A percentile compares a stretch with the other conserved stretches of the same genome.
phyloP scores from a whole-genome alignment of 23 red algal species.

The Gracilaria domingensis region DNA sequence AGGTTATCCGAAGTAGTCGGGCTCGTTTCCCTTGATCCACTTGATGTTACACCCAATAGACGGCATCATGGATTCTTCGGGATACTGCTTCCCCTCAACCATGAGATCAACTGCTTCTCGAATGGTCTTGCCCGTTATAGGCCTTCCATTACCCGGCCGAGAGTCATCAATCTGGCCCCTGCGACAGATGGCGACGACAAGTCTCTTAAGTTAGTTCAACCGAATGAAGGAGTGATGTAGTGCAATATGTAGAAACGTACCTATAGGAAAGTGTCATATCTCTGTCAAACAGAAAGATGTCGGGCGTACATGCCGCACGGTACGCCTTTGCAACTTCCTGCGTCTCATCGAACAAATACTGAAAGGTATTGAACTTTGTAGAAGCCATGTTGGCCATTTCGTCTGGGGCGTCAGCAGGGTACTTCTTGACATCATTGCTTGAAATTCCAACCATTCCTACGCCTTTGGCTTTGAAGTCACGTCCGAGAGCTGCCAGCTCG shows the following conservation, averaged over 20 bases:
- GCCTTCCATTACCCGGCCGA: constrained; percentile 71
- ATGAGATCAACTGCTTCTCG: constrained; percentile 71
- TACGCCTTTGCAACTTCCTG: constrained; percentile 79
- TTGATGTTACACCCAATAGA: constrained; percentile 94
- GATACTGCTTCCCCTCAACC: constrained; percentile 50
- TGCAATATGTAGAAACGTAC: constrained; percentile 2
- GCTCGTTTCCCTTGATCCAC: constrained; percentile 66
- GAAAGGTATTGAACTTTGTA: constrained; percentile 54
- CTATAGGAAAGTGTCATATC: constrained; percentile 67
- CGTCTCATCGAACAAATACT: constrained; percentile 87
- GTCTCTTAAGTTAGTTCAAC: neutral
- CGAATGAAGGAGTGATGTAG: neutral
- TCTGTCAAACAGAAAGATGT: constrained; percentile 83
- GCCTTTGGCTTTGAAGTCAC: constrained; percentile 43
- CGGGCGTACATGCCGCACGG: constrained; percentile 85
- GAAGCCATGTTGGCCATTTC: constrained; percentile 61
- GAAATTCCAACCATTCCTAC: constrained; percentile 81
- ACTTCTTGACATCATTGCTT: constrained; percentile 58
- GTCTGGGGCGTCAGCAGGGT: constrained; percentile 77
- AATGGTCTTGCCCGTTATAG: constrained; percentile 61
- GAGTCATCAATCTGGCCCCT: constrained; percentile 87
- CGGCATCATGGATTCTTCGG: constrained; percentile 55
- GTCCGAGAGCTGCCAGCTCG: constrained; percentile 48
- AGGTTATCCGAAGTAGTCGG: constrained; percentile 41
- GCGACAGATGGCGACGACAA: neutral